Evolutionary conservation across 352 stramenopile genomes (phyloP).

Genomic region (Pythium apleroticum): DNA sequence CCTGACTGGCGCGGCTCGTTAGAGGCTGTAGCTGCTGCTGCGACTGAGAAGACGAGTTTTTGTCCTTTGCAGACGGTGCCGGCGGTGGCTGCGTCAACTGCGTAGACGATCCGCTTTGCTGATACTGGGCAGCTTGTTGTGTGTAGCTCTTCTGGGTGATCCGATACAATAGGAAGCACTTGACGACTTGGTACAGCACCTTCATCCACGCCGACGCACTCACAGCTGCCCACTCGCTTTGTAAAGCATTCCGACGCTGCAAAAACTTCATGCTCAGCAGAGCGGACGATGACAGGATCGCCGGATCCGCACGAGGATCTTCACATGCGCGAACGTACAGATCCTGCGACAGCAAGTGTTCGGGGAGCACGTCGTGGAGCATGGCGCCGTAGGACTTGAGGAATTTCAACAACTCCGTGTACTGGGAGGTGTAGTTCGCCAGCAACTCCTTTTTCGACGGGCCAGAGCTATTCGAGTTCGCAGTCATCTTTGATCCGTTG

Average conservation of each 20-base stretch:
- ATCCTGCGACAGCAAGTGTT: constrained; percentile 75
- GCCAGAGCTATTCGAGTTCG: background rate
- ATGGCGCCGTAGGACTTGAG: constrained; percentile 92
- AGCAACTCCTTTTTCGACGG: constrained; percentile 65
- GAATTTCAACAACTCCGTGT: constrained; percentile 87
- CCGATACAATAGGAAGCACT: constrained; percentile 91
- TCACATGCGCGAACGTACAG: constrained; percentile 85
- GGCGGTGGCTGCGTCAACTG: constrained; percentile 2
- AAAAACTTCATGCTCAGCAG: constrained; percentile 50
- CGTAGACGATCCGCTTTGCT: background rate
- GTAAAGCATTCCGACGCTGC: constrained; percentile 45
- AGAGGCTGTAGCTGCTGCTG: background rate
- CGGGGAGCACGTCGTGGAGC: constrained; percentile 82
- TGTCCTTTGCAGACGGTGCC: constrained; percentile 20
- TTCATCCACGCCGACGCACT: constrained; percentile 78
- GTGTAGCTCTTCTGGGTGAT: constrained; percentile 86
- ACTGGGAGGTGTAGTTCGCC: constrained; percentile 65
- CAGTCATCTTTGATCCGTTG: constrained; percentile 11
- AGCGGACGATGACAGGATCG: constrained; percentile 42
- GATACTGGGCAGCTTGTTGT: constrained; percentile 9
- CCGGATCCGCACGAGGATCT: constrained; percentile 47
- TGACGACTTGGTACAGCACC: constrained; percentile 90
- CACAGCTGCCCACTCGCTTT: constrained; percentile 55
- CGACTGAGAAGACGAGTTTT: background rate
- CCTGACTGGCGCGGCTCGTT: constrained; percentile 35